These are phyloP conservation scores for Prunus mume DNA, from an alignment of 306 rosid species.

Conservation along the genomic window DNA sequence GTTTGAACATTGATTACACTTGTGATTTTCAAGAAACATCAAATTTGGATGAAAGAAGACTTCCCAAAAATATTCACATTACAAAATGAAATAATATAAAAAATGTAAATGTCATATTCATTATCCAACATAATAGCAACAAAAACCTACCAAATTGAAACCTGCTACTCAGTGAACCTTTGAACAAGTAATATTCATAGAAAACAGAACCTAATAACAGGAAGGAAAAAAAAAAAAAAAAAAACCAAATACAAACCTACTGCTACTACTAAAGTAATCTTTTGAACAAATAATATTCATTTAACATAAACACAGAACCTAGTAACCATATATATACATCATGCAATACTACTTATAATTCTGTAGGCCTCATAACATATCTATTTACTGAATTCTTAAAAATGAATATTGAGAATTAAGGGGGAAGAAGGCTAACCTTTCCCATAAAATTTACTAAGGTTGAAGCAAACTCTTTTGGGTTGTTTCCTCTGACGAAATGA, in stretches of 20 bases:
- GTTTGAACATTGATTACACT: neutral
- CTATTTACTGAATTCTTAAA: conserved; percentile 15
- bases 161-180: neutral
- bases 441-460: conserved; percentile 73
- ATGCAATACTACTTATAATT: neutral
- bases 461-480: conserved; percentile 75
- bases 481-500: conserved; percentile 81
- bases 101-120: neutral
- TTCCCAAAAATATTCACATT: neutral
- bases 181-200: neutral
- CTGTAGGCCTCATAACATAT: neutral
- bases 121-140: neutral
- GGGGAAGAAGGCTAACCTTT: conserved; percentile 53
- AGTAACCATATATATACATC: neutral
- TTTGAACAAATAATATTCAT: neutral
- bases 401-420: conserved; percentile 1
- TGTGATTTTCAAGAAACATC: neutral
- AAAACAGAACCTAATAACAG: neutral
- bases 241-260: too few species aligned
- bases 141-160: neutral
- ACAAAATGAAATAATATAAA: neutral
- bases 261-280: neutral
- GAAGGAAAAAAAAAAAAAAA: neutral
- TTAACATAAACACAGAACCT: neutral
- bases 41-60: neutral